Conservation (phyloP, 345 rosid genomes). For the Eucalyptus marginata region DNA sequence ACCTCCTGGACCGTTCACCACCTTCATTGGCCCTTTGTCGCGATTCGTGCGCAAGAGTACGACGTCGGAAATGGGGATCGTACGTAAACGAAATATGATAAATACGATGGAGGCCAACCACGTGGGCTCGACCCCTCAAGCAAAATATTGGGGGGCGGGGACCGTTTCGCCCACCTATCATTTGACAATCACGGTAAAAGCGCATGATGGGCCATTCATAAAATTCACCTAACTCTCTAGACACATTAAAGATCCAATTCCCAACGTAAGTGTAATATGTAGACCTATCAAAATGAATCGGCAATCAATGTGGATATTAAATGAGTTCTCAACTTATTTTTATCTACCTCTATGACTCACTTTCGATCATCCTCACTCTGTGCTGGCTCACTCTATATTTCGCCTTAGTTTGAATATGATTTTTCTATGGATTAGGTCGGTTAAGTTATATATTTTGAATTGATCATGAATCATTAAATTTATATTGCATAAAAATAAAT, state of each 20-base stretch:
- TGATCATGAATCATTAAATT: accelerated
- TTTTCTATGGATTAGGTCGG: too few species aligned
- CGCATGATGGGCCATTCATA: not conserved
- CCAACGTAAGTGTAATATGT: too few species aligned
- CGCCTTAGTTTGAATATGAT: too few species aligned
- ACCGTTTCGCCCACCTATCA: not conserved
- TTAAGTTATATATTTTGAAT: too few species aligned
- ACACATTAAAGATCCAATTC: not conserved
- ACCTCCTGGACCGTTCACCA: not conserved
- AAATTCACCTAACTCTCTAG: not conserved
- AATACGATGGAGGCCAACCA: not conserved
- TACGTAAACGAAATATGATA: not conserved
- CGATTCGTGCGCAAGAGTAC: not conserved
- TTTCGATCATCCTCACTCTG: accelerated
- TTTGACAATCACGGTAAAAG: not conserved
- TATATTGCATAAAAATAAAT: too few species aligned
- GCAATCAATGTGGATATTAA: too few species aligned
- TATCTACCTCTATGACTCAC: too few species aligned
- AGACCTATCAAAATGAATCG: too few species aligned
- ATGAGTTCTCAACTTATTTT: too few species aligned
- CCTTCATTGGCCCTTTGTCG: not conserved
- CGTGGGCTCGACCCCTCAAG: not conserved
- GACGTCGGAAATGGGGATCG: not conserved
- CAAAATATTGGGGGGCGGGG: not conserved
- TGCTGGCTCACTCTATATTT: too few species aligned